phyloP scores from a whole-genome alignment of 768 basidiomycete genomes.

The Tulasnella sp. region DNA sequence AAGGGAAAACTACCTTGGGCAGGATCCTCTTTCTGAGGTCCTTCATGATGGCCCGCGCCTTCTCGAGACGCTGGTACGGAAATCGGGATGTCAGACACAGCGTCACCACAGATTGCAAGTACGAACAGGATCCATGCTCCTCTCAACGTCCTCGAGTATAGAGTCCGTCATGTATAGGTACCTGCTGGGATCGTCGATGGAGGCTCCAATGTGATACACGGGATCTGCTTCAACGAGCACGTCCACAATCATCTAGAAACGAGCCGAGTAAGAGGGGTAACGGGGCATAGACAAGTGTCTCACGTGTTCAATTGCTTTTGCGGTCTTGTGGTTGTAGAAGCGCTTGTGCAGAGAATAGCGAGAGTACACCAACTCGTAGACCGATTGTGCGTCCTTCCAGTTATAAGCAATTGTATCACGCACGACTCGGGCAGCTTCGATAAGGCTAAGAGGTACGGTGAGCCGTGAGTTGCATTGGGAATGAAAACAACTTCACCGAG shows the following conservation, averaged over 20 bases:
- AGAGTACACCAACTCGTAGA: conserved; percentile 61
- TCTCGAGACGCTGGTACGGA: conserved; percentile 40
- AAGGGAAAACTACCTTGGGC: conserved; percentile 33
- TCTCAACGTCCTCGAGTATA: conserved; percentile 49
- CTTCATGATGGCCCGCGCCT: conserved; percentile 46
- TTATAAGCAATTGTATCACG: conserved; percentile 66
- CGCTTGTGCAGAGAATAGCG: conserved; percentile 72
- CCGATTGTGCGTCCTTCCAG: conserved; percentile 65
- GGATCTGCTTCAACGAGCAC: conserved; percentile 59
- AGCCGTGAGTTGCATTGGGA: neutral
- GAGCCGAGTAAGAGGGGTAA: neutral
- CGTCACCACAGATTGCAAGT: neutral
- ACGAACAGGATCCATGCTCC: conserved; percentile 39
- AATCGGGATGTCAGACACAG: neutral
- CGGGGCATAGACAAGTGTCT: neutral
- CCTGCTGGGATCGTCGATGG: conserved; percentile 43
- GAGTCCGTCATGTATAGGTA: conserved; percentile 59
- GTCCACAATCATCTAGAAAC: conserved; percentile 64
- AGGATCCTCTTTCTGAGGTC: conserved; percentile 52
- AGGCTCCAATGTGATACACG: conserved; percentile 43
- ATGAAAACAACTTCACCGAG: conserved; percentile 28
- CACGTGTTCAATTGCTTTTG: conserved; percentile 51
- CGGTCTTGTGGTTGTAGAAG: conserved; percentile 74
- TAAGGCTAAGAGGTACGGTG: conserved; percentile 35
- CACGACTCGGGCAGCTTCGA: conserved; percentile 62